These are phyloP conservation scores for Tylopilus balloui DNA, from an alignment of 768 basidiomycete genomes.

Conservation along the genomic window DNA sequence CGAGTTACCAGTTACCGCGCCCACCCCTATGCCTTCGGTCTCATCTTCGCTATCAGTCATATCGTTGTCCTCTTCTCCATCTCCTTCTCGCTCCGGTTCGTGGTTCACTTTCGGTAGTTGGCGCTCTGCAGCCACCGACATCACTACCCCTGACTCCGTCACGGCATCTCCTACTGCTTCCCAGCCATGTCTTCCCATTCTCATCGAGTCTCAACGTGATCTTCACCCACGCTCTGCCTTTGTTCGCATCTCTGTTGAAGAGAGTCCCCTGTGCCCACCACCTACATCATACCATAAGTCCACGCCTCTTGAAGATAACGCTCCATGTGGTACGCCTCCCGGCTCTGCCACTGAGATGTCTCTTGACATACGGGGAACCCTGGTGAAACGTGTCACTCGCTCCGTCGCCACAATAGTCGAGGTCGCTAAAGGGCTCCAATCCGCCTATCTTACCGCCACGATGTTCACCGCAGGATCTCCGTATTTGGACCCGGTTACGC, in stretches of 20 bases:
- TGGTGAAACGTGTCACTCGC: conserved; percentile 30
- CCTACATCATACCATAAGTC: conserved; percentile 1
- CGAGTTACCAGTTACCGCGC: conserved; percentile 8
- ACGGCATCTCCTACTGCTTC: conserved; percentile 29
- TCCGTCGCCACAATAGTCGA: conserved; percentile 43
- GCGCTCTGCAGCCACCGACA: conserved; percentile 36
- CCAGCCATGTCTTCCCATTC: conserved; percentile 28
- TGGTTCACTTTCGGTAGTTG: conserved; percentile 43
- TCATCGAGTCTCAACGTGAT: conserved; percentile 30
- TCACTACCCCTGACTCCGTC: conserved; percentile 31
- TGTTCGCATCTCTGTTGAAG: conserved; percentile 33
- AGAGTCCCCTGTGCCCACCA: conserved; percentile 33
- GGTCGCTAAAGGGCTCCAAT: conserved; percentile 54
- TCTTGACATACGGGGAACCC: conserved; percentile 5
- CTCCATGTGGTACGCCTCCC: conserved; percentile 11
- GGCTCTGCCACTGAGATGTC: conserved; percentile 1
- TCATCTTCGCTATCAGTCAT: conserved; percentile 23
- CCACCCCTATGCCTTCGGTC: conserved; percentile 16
- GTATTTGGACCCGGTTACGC: conserved; percentile 14
- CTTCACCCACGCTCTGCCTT: conserved; percentile 35
- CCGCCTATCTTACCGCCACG: conserved; percentile 52
- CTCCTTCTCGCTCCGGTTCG: conserved; percentile 36
- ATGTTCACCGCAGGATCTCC: conserved; percentile 41
- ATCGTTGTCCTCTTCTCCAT: conserved; percentile 25
- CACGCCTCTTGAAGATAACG: conserved; percentile 15